Percentiles rank a stretch among this genome's conserved stretches.
These are phyloP conservation scores for Sporisorium sorghi DNA, from an alignment of 1,284 basidiomycete species.

Conservation along the genomic window DNA sequence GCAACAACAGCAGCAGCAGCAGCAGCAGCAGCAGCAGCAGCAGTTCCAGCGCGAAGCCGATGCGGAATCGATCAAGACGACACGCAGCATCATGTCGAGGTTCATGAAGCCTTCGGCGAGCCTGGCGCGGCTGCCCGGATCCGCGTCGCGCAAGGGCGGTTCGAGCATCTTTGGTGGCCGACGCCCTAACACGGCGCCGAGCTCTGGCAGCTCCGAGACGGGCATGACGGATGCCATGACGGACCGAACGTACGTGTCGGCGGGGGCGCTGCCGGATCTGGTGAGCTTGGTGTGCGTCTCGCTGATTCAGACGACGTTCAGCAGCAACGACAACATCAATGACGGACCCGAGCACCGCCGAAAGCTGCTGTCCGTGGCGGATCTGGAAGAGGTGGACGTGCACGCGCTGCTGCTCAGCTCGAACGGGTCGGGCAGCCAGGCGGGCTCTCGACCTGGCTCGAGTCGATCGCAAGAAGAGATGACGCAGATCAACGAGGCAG, in stretches of 20 bases:
- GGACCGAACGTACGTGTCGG: conserved; percentile 36
- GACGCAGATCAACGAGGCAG: conserved; percentile 43
- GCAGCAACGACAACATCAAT: conserved; percentile 56
- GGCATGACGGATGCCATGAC: conserved; percentile 40
- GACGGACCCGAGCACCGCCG: conserved; percentile 57
- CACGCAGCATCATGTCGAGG: conserved; percentile 48
- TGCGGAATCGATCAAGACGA: conserved; percentile 47
- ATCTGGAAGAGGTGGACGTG: conserved; percentile 62
- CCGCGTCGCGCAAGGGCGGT: conserved; percentile 23
- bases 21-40: conserved; percentile 4
- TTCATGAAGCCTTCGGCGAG: conserved; percentile 44
- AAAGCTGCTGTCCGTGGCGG: conserved; percentile 57
- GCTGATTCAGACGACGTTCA: conserved; percentile 61
- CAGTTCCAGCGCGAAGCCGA: conserved; percentile 28
- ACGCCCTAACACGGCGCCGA: conserved; percentile 56
- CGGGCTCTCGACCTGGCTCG: conserved; percentile 38
- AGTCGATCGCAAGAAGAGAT: conserved; percentile 44
- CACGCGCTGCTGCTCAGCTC: conserved; percentile 48
- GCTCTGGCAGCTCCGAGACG: conserved; percentile 49
- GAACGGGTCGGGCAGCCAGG: conserved; percentile 32
- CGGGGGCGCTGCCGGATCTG: conserved; percentile 45
- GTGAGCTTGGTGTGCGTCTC: conserved; percentile 57
- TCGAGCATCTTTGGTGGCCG: conserved; percentile 50
- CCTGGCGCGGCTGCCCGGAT: conserved; percentile 27
- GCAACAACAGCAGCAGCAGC: too few relatives aligned